Evolutionary conservation across 2,329 filamentous ascomycete species (phyloP).

Genomic region (Tolypocladium album): DNA sequence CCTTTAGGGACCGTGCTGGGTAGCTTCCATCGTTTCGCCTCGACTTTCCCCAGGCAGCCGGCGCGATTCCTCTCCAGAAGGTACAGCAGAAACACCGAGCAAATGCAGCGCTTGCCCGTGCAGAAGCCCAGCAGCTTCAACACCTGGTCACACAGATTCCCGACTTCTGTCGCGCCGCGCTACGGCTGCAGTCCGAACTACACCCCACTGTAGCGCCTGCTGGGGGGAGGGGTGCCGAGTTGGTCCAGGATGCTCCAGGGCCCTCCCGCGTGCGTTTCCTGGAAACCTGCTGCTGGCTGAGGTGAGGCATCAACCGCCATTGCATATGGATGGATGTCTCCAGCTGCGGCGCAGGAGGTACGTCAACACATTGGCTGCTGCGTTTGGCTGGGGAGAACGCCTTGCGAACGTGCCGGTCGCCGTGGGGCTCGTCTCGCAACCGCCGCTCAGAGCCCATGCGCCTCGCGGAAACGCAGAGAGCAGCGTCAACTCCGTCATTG

Average conservation of each 20-base stretch:
- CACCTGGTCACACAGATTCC: background rate
- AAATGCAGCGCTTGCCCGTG: background rate
- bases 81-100: background rate
- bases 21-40: no score
- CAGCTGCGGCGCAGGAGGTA: background rate
- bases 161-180: background rate
- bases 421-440: background rate
- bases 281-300: no score
- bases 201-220: no score
- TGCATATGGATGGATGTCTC: background rate
- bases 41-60: no score
- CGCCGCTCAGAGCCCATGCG: background rate
- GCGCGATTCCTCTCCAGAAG: no score
- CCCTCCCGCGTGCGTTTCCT: no score
- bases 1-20: no score
- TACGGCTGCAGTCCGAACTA: background rate
- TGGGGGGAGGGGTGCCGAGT: no score
- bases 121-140: background rate
- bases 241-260: no score
- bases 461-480: background rate
- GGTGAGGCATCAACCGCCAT: background rate
- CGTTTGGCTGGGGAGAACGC: background rate
- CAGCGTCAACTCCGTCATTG: background rate
- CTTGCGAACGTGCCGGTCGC: background rate
- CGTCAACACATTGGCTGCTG: background rate